These are phyloP conservation scores for Casuarina cunninghamiana DNA, from an alignment of 306 rosid species.

Conservation along the genomic window DNA sequence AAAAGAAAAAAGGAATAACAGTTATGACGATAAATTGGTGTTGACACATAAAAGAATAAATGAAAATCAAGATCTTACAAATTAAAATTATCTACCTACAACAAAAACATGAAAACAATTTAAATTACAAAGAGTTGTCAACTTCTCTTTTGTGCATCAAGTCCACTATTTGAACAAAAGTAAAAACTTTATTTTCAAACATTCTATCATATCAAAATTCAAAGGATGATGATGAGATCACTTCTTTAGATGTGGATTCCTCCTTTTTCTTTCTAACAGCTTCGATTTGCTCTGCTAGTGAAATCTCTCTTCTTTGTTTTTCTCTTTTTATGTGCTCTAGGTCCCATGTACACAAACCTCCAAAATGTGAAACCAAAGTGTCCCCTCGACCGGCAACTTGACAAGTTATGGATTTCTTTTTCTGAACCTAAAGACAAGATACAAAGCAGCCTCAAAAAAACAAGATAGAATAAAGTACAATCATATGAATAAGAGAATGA, in stretches of 20 bases:
- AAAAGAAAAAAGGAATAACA: background rate
- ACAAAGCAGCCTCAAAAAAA: conserved; percentile 6
- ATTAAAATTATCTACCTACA: background rate
- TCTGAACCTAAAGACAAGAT: conserved; percentile 46
- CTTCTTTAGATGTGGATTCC: conserved; percentile 32
- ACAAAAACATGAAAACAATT: background rate
- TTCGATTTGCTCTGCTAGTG: conserved; percentile 81
- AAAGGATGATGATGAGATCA: conserved; percentile 28
- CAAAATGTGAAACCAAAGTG: conserved; percentile 29
- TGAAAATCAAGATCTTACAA: background rate
- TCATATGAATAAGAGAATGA: background rate
- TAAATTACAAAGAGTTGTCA: conserved; percentile 9
- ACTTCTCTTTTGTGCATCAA: conserved; percentile 20
- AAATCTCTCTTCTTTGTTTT: conserved; percentile 43
- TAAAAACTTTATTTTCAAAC: conserved; percentile 7
- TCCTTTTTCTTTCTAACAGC: conserved; percentile 55
- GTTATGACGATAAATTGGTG: background rate
- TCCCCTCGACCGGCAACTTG: conserved; percentile 36
- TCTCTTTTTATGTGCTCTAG: conserved; percentile 67
- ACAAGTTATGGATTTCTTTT: conserved; percentile 29
- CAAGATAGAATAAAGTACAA: background rate
- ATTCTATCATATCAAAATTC: conserved; percentile 14
- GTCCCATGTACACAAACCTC: conserved; percentile 56
- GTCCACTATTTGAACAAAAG: conserved; percentile 19
- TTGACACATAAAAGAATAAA: background rate